Evolutionary conservation across 805 yeast species (phyloP).

Genomic region (Danielozyma ontarioensis): DNA sequence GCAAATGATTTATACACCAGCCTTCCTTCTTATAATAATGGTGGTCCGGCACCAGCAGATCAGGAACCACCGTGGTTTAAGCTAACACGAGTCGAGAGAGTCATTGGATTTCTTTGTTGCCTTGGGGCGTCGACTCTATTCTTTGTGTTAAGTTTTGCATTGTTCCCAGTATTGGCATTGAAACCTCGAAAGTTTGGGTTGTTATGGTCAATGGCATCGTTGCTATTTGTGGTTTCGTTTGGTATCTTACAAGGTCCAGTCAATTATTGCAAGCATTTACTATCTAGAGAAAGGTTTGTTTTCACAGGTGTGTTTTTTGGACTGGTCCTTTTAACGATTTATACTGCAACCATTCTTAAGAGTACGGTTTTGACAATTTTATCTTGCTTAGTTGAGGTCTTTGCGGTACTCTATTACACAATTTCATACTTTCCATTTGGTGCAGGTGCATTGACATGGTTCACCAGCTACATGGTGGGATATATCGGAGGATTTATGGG

Average conservation of each 20-base stretch:
- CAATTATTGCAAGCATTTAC: conserved; percentile 68
- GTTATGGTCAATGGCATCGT: conserved; percentile 87
- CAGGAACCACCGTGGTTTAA: conserved; percentile 76
- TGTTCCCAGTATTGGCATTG: conserved; percentile 84
- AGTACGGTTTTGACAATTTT: conserved; percentile 73
- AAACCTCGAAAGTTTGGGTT: conserved; percentile 89
- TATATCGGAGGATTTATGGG: conserved; percentile 46
- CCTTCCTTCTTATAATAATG: conserved; percentile 59
- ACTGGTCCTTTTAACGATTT: conserved; percentile 73
- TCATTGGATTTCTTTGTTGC: conserved; percentile 73
- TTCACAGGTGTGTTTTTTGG: conserved; percentile 78
- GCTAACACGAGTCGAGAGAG: conserved; percentile 72
- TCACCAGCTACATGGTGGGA: conserved; percentile 40
- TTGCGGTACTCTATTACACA: conserved; percentile 87
- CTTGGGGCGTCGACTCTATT: conserved; percentile 74
- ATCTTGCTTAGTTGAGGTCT: conserved; percentile 68
- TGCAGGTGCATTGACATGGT: conserved; percentile 60
- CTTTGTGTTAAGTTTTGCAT: conserved; percentile 72
- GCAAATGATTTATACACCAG: conserved; percentile 58
- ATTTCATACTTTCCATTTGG: conserved; percentile 96
- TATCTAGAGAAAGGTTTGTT: conserved; percentile 70
- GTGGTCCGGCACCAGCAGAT: conserved; percentile 26
- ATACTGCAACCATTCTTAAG: conserved; percentile 62
- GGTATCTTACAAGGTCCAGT: conserved; percentile 91
- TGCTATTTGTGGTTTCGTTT: conserved; percentile 81